Conservation (phyloP, 116 monocot genomes). For the Cymodocea nodosa region DNA sequence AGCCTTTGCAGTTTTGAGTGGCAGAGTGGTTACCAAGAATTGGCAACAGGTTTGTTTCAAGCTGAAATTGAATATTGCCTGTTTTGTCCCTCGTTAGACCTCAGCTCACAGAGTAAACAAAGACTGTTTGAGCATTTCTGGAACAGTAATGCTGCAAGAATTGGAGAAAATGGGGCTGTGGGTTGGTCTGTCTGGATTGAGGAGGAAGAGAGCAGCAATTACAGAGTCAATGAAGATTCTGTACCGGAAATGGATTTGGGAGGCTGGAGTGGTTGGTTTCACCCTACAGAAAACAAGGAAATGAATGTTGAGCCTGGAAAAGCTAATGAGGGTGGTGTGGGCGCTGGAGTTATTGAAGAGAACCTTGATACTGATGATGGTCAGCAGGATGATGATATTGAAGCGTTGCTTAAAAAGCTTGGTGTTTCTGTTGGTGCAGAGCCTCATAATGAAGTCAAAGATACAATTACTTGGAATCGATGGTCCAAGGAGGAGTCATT, state of each 20-base stretch:
- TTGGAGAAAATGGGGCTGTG: constrained; percentile 77
- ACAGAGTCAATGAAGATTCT: constrained; percentile 25
- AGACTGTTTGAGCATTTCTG: constrained; percentile 97
- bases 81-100: constrained; percentile 60
- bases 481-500: constrained; percentile 71
- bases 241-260: constrained; percentile 49
- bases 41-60: constrained; percentile 83
- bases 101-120: constrained; percentile 57
- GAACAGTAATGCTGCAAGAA: constrained; percentile 62
- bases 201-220: constrained; percentile 44
- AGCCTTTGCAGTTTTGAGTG: constrained; percentile 89
- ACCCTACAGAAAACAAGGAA: constrained; percentile 22
- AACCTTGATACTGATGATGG: constrained; percentile 27
- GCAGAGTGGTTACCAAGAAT: constrained; percentile 83
- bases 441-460: constrained; percentile 65
- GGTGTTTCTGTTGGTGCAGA: constrained; percentile 69
- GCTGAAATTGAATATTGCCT: constrained; percentile 85
- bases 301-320: constrained; percentile 12
- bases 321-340: constrained; percentile 14
- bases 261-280: constrained; percentile 89
- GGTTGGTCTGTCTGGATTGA: constrained; percentile 85
- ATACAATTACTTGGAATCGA: constrained; percentile 77
- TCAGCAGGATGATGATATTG: constrained; percentile 45
- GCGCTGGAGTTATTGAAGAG: constrained; percentile 30
- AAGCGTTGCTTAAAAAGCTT: constrained; percentile 66